Evolutionary conservation across 2,329 filamentous ascomycete species (phyloP).

Genomic region (Chaetomium globosum): DNA sequence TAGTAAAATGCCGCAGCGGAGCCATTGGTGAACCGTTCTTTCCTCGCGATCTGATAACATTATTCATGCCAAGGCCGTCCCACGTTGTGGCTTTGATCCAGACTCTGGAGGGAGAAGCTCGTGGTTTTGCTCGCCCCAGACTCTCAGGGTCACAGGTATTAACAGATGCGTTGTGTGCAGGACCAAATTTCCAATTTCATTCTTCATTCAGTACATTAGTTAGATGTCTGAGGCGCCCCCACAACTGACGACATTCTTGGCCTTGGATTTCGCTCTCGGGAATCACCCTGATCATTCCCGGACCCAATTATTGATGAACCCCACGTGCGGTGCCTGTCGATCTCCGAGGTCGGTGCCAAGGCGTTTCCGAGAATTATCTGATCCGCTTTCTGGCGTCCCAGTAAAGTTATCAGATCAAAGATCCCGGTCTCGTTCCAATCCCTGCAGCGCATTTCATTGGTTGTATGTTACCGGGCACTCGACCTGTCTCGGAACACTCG

Average conservation of each 20-base stretch:
- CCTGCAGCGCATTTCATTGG: slow-evolving; percentile 29
- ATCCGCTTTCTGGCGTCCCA: slow-evolving; percentile 37
- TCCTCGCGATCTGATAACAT: slow-evolving; percentile 36
- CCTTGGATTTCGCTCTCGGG: too few relatives aligned
- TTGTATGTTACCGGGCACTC: neutral
- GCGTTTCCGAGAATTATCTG: slow-evolving; percentile 37
- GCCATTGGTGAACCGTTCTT: slow-evolving; percentile 8
- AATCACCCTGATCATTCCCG: slow-evolving; percentile 4
- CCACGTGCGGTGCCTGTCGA: neutral
- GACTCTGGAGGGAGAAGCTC: neutral
- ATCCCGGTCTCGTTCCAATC: slow-evolving; percentile 28
- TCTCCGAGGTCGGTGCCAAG: slow-evolving; percentile 37
- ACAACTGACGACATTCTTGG: too few relatives aligned
- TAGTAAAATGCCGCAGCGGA: slow-evolving; percentile 34
- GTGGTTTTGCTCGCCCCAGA: too few relatives aligned
- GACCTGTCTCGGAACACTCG: slow-evolving; percentile 14
- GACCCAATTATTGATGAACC: neutral
- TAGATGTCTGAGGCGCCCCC: neutral
- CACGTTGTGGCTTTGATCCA: neutral
- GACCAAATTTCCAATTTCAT: neutral
- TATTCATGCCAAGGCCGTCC: slow-evolving; percentile 36
- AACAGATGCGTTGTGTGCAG: too few relatives aligned
- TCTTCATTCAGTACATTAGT: neutral
- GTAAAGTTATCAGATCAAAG: slow-evolving; percentile 44
- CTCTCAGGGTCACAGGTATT: too few relatives aligned